These are phyloP conservation scores for Cladosporium sp. DNA, from an alignment of 2,329 filamentous ascomycete genomes.

Conservation along the genomic window DNA sequence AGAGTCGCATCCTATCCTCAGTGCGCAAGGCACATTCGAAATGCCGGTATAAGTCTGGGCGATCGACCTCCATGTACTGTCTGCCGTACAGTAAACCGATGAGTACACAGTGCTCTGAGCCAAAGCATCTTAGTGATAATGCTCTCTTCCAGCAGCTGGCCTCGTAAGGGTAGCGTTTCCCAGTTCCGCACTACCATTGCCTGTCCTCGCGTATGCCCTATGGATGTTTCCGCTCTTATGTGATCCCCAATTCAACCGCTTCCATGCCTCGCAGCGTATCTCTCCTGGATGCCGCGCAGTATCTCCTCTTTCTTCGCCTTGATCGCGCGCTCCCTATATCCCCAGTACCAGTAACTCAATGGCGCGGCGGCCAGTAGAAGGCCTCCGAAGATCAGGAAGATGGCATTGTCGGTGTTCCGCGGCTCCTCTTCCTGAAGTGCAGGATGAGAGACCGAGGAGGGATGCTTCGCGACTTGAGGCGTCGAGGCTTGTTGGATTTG, in stretches of 20 bases:
- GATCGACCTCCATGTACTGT: neutral
- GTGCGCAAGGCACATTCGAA: neutral
- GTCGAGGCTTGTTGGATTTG: conserved; percentile 2
- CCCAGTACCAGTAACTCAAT: conserved; percentile 21
- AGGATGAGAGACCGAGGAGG: conserved; percentile 16
- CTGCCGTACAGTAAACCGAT: no score
- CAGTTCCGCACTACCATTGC: neutral
- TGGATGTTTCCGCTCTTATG: neutral
- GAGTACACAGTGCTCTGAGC: neutral
- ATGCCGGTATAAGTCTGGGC: neutral
- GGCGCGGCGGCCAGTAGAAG: conserved; percentile 3
- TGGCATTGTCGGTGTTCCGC: neutral
- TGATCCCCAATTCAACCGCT: neutral
- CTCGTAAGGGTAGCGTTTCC: neutral
- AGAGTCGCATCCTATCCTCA: neutral
- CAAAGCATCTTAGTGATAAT: neutral
- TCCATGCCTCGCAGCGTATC: conserved; percentile 17
- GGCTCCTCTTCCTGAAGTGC: neutral
- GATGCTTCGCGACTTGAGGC: neutral
- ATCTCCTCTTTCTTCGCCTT: conserved; percentile 20
- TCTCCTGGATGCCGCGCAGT: conserved; percentile 11
- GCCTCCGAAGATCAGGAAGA: conserved; percentile 11
- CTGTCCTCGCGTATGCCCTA: neutral
- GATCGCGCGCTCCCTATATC: conserved; percentile 14
- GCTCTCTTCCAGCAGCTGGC: neutral